phyloP scores from a whole-genome alignment of 768 basidiomycete genomes.

The Lentinula boryana region DNA sequence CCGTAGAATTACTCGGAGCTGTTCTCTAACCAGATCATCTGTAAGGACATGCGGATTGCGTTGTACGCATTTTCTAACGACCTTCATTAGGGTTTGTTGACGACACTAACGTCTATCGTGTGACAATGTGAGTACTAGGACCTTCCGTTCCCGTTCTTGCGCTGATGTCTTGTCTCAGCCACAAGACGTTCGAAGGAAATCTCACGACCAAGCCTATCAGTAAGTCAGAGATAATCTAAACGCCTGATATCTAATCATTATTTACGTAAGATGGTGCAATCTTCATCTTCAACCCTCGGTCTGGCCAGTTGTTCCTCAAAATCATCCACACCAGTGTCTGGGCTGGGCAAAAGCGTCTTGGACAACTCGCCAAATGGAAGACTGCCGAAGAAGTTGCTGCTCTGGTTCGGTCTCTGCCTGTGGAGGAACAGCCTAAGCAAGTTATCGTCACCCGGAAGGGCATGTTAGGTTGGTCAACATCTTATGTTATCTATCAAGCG shows the following conservation, averaged over 20 bases:
- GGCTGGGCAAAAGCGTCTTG: constrained; percentile 99
- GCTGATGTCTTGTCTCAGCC: constrained; percentile 35
- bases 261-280: constrained; percentile 73
- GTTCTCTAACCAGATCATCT: constrained; percentile 98
- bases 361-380: constrained; percentile 99
- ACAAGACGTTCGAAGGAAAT: constrained; percentile 99
- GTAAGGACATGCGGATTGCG: constrained; percentile 26
- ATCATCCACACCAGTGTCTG: constrained; percentile 99
- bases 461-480: constrained; percentile 74
- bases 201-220: constrained; percentile 99
- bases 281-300: constrained; percentile 99
- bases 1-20: constrained; percentile 83
- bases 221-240: constrained; percentile 23
- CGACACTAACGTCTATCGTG: constrained; percentile 99
- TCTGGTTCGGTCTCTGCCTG: constrained; percentile 93
- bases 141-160: not conserved
- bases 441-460: constrained; percentile 99
- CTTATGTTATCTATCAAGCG: not conserved
- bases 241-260: not conserved
- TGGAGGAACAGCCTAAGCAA: constrained; percentile 99
- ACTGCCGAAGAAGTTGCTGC: constrained; percentile 99
- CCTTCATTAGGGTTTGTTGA: constrained; percentile 81
- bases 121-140: constrained; percentile 62
- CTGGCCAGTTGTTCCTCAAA: constrained; percentile 97
- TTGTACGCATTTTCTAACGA: not conserved